Percentiles rank a stretch among this genome's conserved stretches.
Evolutionary conservation across 257 asterid species (phyloP).

Genomic region (Paraleonurus japonicus): DNA sequence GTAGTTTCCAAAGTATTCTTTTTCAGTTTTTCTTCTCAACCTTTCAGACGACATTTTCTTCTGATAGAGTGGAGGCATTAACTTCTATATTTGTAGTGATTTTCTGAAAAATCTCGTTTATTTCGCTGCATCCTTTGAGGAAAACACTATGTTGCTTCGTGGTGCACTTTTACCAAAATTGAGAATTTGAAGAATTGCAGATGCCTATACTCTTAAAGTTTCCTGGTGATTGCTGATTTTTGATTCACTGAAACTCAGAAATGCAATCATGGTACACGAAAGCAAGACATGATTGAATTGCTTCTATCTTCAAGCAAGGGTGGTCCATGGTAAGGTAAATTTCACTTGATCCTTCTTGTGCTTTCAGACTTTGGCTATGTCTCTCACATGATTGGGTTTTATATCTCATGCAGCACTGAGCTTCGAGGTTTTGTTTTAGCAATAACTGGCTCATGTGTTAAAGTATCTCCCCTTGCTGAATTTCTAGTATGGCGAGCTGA

Average conservation of each 20-base stretch:
- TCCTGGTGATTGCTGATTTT: constrained; percentile 16
- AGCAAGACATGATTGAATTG: constrained; percentile 59
- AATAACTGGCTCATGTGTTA: constrained; percentile 62
- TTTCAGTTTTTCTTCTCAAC: neutral
- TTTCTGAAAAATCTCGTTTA: neutral
- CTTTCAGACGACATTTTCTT: neutral
- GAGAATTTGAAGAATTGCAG: neutral
- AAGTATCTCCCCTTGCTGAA: constrained; percentile 64
- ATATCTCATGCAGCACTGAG: constrained; percentile 53
- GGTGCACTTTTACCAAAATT: neutral
- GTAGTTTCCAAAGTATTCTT: neutral
- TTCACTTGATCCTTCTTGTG: constrained; percentile 14
- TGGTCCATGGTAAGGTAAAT: constrained; percentile 56
- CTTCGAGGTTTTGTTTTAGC: constrained; percentile 48
- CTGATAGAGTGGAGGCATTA: neutral
- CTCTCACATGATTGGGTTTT: constrained; percentile 22
- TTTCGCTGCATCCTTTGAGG: neutral
- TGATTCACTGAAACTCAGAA: constrained; percentile 42
- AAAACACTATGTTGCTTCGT: neutral
- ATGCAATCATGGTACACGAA: constrained; percentile 50
- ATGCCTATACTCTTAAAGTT: constrained; percentile 5
- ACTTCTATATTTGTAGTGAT: neutral
- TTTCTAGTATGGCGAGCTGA: constrained; percentile 92
- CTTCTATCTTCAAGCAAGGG: constrained; percentile 54
- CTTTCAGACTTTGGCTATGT: constrained; percentile 4